Evolutionary conservation across 345 rosid genomes (phyloP), one percentile per base, ranked within the genome.

Genomic region (Isatis tinctoria): DNA sequence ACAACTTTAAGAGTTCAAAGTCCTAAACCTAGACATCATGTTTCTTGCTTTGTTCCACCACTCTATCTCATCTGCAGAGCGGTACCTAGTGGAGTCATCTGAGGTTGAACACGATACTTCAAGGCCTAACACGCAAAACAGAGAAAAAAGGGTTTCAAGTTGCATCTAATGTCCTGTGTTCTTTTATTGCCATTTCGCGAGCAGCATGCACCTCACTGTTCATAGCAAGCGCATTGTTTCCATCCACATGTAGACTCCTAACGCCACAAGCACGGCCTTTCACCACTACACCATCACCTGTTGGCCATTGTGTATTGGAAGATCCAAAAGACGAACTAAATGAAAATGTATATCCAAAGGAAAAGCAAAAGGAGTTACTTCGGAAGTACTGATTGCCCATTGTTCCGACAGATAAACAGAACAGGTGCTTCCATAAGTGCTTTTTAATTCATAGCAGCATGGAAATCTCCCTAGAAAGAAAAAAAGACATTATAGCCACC

Each of bases 301-400:
- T 70, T 27, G 44, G 27, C 63, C 65, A 27, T 37, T 53, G 35
- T 43, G 63, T 58, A 48, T 53, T 37, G 37, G 63, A 17, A 44
- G 65, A 47, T 28, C 39, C 24, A 13, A 24, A 20, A 65, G 20
- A 54, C 3, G 33, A 60, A 54, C 30, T 27, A 10, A 48, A 44
- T 61, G 6, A 26, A 8, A 28, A n/a, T n/a, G n/a, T n/a, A n/a
- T n/a, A n/a, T n/a, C n/a, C n/a, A n/a, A n/a, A n/a, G n/a, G n/a
- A n/a, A n/a, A n/a, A 28, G 37, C 18, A 65, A 64, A 56, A 49
- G 3, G n/a, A n/a, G n/a, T n/a, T 86, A 92, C 97, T 88, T 82
- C 96, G 90, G 78, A 92, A 28, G 96, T 90, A 56, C 97, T 92
- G 65, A 92, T 92, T 3, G 96, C 96, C 97, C 96, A 66, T 90